A percentile compares a stretch with the other conserved stretches of the same genome.
Evolutionary conservation across 192 early-diverging fungal genomes (phyloP).

Genomic region (Chytriomyces sp.): DNA sequence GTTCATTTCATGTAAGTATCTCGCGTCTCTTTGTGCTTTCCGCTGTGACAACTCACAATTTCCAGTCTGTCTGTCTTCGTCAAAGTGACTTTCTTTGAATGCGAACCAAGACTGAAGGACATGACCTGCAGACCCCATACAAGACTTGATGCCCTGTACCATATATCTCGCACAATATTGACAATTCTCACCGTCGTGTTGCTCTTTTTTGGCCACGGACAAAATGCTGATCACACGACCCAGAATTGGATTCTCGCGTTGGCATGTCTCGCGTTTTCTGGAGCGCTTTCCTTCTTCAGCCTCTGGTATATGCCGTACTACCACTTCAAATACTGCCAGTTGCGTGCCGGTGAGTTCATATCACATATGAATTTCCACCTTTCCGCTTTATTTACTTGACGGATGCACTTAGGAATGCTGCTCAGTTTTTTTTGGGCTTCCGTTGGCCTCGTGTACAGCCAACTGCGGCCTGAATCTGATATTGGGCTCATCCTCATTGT

Average conservation of each 20-base stretch:
- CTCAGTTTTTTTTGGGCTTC: constrained; percentile 47
- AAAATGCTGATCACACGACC: background rate
- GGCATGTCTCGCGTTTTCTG: background rate
- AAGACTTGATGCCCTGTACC: constrained; percentile 41
- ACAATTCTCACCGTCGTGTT: constrained; percentile 28
- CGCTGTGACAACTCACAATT: background rate
- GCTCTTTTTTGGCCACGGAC: constrained; percentile 12
- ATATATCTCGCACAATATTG: constrained; percentile 38
- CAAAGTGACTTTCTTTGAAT: constrained; percentile 49
- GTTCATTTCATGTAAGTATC: constrained; percentile 2
- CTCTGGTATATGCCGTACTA: constrained; percentile 49
- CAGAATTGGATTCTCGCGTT: constrained; percentile 14
- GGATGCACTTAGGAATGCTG: constrained; percentile 10
- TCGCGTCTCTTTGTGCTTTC: background rate
- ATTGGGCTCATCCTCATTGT: constrained; percentile 44
- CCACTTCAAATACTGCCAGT: constrained; percentile 34
- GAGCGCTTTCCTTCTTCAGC: background rate
- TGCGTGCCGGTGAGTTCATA: constrained; percentile 28
- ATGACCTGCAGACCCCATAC: constrained; percentile 40
- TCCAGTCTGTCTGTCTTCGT: constrained; percentile 35
- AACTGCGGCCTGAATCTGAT: constrained; percentile 42
- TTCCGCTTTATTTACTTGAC: background rate
- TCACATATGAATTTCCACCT: background rate
- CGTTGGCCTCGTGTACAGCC: constrained; percentile 37
- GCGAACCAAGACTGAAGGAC: constrained; percentile 45